These are phyloP conservation scores for Byssoonygena ceratinophila DNA, from an alignment of 2,329 filamentous ascomycete species.

Conservation along the genomic window DNA sequence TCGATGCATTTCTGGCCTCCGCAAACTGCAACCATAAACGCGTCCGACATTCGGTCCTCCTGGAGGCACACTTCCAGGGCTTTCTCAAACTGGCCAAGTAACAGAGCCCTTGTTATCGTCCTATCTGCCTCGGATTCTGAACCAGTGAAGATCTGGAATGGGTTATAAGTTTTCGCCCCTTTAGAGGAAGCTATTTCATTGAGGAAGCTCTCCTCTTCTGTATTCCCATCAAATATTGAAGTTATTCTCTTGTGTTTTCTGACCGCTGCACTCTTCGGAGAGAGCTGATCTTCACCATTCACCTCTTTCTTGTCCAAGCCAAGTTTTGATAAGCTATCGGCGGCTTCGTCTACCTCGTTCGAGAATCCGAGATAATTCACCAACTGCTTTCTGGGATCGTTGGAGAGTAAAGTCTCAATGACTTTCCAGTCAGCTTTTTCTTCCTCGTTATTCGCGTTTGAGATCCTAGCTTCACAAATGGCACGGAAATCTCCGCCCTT, in stretches of 20 bases:
- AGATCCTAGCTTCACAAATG: conserved; percentile 71
- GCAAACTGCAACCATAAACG: conserved; percentile 95
- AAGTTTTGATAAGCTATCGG: conserved; percentile 35
- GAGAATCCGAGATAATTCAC: conserved; percentile 84
- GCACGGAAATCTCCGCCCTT: conserved; percentile 63
- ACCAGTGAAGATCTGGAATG: conserved; percentile 79
- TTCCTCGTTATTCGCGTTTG: conserved; percentile 67
- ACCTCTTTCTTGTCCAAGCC: conserved; percentile 34
- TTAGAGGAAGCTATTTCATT: conserved; percentile 70
- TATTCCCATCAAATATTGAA: conserved; percentile 67
- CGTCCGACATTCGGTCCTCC: conserved; percentile 84
- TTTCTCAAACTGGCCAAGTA: conserved; percentile 82
- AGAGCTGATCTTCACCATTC: conserved; percentile 39
- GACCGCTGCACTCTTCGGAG: conserved; percentile 21
- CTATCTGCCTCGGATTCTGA: conserved; percentile 77
- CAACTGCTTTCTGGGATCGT: conserved; percentile 75
- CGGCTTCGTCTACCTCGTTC: conserved; percentile 45
- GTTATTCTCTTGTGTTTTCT: conserved; percentile 57
- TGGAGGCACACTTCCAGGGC: conserved; percentile 81
- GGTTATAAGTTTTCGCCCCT: conserved; percentile 83
- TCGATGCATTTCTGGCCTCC: conserved; percentile 87
- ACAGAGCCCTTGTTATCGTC: conserved; percentile 72
- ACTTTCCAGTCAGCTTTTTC: conserved; percentile 96
- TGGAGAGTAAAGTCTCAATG: conserved; percentile 74
- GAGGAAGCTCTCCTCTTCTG: conserved; percentile 74